Evolutionary conservation across 1,284 basidiomycete genomes (phyloP).

Genomic region (Pulchroboletus neoregius): DNA sequence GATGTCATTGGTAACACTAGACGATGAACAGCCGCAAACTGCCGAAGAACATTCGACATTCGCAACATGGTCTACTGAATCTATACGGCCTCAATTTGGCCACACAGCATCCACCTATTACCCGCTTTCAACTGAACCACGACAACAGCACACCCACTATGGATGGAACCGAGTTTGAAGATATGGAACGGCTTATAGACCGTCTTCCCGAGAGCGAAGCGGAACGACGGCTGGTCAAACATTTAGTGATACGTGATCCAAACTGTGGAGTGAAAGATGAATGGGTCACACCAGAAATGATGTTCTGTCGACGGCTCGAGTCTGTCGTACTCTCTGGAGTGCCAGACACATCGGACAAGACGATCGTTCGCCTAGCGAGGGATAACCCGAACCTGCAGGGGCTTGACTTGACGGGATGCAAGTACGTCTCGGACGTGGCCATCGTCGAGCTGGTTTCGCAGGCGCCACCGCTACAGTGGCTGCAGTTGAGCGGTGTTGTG

Average conservation of each 20-base stretch:
- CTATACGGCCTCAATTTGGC: neutral
- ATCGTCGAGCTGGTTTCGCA: constrained; percentile 67
- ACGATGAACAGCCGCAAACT: constrained; percentile 20
- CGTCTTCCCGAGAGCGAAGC: constrained; percentile 49
- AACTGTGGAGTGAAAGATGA: constrained; percentile 53
- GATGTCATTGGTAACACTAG: constrained; percentile 35
- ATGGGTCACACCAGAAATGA: constrained; percentile 59
- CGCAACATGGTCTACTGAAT: neutral
- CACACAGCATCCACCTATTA: constrained; percentile 6
- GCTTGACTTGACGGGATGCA: constrained; percentile 77
- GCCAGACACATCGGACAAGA: constrained; percentile 62
- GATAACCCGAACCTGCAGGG: constrained; percentile 68
- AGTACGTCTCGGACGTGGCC: constrained; percentile 69
- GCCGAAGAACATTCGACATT: constrained; percentile 11
- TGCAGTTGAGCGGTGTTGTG: constrained; percentile 65
- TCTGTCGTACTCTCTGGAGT: constrained; percentile 72
- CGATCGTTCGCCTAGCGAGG: constrained; percentile 60
- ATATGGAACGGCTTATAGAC: constrained; percentile 51
- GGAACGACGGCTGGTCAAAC: constrained; percentile 52
- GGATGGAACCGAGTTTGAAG: constrained; percentile 32
- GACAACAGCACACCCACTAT: constrained; percentile 9
- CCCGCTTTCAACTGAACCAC: neutral
- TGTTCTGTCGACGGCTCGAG: constrained; percentile 65
- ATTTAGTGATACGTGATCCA: constrained; percentile 47
- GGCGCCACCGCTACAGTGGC: constrained; percentile 65